These are phyloP conservation scores for Centella asiatica DNA, from an alignment of 129 eudicot species.

Conservation along the genomic window DNA sequence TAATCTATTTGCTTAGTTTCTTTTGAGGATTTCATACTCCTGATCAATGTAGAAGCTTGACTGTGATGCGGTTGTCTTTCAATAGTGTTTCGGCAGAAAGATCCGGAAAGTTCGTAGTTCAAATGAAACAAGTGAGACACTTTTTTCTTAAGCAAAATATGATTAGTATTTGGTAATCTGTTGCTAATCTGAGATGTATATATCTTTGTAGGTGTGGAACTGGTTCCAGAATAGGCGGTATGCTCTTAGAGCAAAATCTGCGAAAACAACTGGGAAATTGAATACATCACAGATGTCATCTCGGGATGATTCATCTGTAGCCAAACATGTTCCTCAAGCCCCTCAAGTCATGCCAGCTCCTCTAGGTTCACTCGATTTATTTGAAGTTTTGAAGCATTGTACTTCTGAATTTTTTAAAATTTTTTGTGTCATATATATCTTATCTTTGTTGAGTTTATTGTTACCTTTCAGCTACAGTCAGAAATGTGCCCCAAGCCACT, in stretches of 20 bases:
- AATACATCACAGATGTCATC: slow-evolving; percentile 32
- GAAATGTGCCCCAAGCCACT: slow-evolving; percentile 44
- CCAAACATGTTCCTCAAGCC: slow-evolving; percentile 41
- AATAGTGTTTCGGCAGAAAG: slow-evolving; percentile 61
- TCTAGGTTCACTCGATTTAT: slow-evolving; percentile 32
- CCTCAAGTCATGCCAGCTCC: slow-evolving; percentile 38
- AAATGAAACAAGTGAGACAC: slow-evolving; percentile 70
- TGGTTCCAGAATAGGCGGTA: slow-evolving; percentile 98
- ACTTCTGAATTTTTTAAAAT: neutral
- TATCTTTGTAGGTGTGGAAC: slow-evolving; percentile 63
- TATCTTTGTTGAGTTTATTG: too few species aligned
- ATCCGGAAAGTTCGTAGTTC: slow-evolving; percentile 66
- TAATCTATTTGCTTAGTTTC: neutral
- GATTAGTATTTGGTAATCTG: neutral
- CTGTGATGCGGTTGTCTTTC: slow-evolving; percentile 13
- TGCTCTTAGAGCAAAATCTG: slow-evolving; percentile 75
- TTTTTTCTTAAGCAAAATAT: slow-evolving; percentile 1
- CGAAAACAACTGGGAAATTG: slow-evolving; percentile 46
- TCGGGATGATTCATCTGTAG: slow-evolving; percentile 38
- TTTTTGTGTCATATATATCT: neutral
- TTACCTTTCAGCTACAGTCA: slow-evolving; percentile 33
- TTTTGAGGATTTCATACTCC: neutral
- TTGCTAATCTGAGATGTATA: neutral
- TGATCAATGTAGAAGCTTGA: neutral
- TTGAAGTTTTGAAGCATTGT: neutral